phyloP scores from a whole-genome alignment of 768 basidiomycete species.

The Collybia mongolica region DNA sequence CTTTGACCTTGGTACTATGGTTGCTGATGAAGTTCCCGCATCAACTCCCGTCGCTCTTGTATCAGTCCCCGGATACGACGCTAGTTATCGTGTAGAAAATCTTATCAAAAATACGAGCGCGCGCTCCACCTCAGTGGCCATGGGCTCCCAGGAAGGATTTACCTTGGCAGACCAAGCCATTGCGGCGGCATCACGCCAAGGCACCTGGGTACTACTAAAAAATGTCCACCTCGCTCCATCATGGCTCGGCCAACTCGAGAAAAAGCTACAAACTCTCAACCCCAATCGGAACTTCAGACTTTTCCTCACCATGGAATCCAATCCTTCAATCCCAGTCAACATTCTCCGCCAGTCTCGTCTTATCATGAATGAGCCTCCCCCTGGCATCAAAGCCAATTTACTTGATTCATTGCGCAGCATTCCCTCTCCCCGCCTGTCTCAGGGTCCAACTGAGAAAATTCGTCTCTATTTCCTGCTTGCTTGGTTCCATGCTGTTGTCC shows the following conservation, averaged over 20 bases:
- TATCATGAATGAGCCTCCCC: slow-evolving; percentile 98
- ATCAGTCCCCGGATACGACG: slow-evolving; percentile 96
- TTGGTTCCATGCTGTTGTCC: slow-evolving; percentile 98
- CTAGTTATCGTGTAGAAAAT: slow-evolving; percentile 94
- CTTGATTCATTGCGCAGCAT: slow-evolving; percentile 85
- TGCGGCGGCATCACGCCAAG: slow-evolving; percentile 86
- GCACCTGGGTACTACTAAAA: slow-evolving; percentile 95
- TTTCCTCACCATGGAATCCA: slow-evolving; percentile 98
- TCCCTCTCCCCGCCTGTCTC: slow-evolving; percentile 62
- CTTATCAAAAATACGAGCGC: slow-evolving; percentile 75
- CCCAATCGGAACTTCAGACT: slow-evolving; percentile 91
- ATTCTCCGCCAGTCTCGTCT: slow-evolving; percentile 94
- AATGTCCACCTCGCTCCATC: slow-evolving; percentile 95
- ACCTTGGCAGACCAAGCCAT: slow-evolving; percentile 95
- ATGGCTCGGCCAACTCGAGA: slow-evolving; percentile 96
- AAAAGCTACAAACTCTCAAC: slow-evolving; percentile 90
- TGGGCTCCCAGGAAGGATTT: slow-evolving; percentile 99
- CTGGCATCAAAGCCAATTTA: slow-evolving; percentile 94
- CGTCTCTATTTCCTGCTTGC: slow-evolving; percentile 94
- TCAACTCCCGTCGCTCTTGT: slow-evolving; percentile 85
- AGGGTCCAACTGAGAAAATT: slow-evolving; percentile 91
- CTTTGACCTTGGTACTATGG: slow-evolving; percentile 77
- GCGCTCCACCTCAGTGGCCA: slow-evolving; percentile 87
- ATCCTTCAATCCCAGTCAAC: slow-evolving; percentile 92
- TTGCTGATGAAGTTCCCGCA: slow-evolving; percentile 75